Evolutionary conservation across 1,139 yeast species (phyloP).

Genomic region (Wickerhamomyces sp.): DNA sequence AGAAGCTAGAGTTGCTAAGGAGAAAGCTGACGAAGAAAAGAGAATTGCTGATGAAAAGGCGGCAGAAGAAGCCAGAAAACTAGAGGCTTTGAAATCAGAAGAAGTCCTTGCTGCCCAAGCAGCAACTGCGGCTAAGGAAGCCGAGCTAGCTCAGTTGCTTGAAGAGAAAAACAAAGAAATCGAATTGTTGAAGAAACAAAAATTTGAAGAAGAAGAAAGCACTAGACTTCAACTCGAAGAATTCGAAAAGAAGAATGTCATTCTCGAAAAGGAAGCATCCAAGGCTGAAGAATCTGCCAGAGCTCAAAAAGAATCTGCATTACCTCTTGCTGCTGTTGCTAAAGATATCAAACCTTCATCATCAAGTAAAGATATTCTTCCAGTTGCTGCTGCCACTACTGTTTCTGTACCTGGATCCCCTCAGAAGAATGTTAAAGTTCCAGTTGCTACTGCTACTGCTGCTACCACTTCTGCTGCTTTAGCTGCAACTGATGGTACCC

Average conservation of each 20-base stretch:
- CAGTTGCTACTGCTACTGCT: slow-evolving; percentile 7
- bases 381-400: slow-evolving; percentile 5
- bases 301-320: too few species aligned
- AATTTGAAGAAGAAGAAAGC: slow-evolving; percentile 1
- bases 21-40: slow-evolving; percentile 11
- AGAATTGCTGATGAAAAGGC: slow-evolving; percentile 11
- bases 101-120: slow-evolving; percentile 1
- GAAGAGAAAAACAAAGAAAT: slow-evolving; percentile 4
- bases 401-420: too few species aligned
- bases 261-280: background rate
- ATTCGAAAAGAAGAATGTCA: background rate
- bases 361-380: background rate
- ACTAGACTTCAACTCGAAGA: background rate
- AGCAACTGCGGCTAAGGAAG: slow-evolving; percentile 2
- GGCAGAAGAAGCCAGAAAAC: slow-evolving; percentile 3
- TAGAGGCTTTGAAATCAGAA: slow-evolving; percentile 1
- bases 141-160: slow-evolving; percentile 1
- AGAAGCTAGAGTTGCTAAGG: slow-evolving; percentile 7
- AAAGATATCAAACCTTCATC: background rate
- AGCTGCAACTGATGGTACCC: slow-evolving; percentile 3
- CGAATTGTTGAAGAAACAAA: slow-evolving; percentile 1
- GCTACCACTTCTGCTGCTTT: slow-evolving; percentile 5
- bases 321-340: background rate
- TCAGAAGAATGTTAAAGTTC: too few species aligned
- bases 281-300: too few species aligned